Evolutionary conservation across 768 basidiomycete genomes (phyloP), one percentile per base, ranked within the genome.

Genomic region (Cystofilobasidium bisporidii): DNA sequence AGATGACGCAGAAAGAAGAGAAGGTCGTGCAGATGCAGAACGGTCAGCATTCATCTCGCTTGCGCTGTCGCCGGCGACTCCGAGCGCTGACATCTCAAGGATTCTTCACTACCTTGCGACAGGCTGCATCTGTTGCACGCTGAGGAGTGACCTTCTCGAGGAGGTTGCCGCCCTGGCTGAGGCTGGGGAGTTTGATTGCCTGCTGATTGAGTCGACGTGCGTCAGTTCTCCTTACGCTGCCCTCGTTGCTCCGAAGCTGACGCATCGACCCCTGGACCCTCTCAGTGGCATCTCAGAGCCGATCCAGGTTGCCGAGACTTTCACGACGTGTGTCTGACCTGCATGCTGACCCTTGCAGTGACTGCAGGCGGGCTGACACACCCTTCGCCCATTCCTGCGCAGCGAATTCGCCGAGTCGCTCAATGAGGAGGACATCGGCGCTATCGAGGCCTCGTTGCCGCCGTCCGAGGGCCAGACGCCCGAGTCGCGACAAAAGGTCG

Each of bases 71-170:
- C 36, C 30, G 18, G 36, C 32, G 30, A 47, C 20, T 32, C 28
- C 20, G 20, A 18, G 10, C 36, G 22, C 14, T n/a, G 20, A 26
- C 41, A 20, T 36, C 17, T 32, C 24, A 26, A 17, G 10, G 3
- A 18, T 36, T 15, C 18, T 56, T 17, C 12, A 15, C 18, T 14
- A 24, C 36, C 4, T 20, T 11, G 26, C 45, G 4, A 5, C 32
- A 75, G 72, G 76, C 5, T 76, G 77, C 64, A 76, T 77, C 59
- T 76, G 77, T 71, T 76, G 77, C 68, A 78, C 75, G 4, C 70
- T 78, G 3, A 73, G 77, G 38, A 74, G 72, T 3, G 77, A 78
- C 60, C 60, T 78, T 3, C 70, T 77, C 22, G 77, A 77, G 59
- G 75, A 76, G 68, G 71, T 78, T 8, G 74, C 74, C 9, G 68